Conservation (phyloP, 2,329 filamentous ascomycete species). For the Pseudogymnoascus sp. region DNA sequence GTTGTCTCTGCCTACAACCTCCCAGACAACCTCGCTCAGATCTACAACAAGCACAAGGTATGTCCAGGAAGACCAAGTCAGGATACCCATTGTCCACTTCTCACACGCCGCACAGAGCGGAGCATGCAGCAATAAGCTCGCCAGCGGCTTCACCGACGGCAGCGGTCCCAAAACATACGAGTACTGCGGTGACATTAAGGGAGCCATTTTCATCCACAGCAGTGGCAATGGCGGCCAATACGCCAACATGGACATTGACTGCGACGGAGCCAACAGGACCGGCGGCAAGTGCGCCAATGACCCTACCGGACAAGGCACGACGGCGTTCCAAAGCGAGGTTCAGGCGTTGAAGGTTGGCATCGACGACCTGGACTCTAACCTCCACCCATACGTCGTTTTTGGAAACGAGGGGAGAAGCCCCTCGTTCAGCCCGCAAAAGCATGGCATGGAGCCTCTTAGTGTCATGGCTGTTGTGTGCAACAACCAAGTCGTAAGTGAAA, state of each 20-base stretch:
- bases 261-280: not conserved
- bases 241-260: constrained; percentile 10
- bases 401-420: constrained; percentile 17
- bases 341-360: constrained; percentile 8
- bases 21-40: not conserved
- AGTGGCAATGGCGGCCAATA: not conserved
- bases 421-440: not conserved
- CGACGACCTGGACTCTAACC: constrained; percentile 21
- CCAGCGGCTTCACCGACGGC: not conserved
- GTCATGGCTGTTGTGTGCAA: constrained; percentile 11
- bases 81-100: not conserved
- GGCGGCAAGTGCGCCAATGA: constrained; percentile 1
- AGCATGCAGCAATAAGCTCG: not conserved
- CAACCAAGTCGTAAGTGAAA: constrained; percentile 8
- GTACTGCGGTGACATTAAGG: constrained; percentile 2
- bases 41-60: not conserved
- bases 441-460: constrained; percentile 7
- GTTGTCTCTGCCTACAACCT: not conserved
- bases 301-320: not conserved
- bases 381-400: constrained; percentile 24
- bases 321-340: not conserved
- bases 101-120: not conserved
- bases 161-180: not conserved
- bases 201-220: constrained; percentile 1
- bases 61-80: not conserved